Conservation (phyloP, 164 flowering plant genomes). For the Sedum album region DNA sequence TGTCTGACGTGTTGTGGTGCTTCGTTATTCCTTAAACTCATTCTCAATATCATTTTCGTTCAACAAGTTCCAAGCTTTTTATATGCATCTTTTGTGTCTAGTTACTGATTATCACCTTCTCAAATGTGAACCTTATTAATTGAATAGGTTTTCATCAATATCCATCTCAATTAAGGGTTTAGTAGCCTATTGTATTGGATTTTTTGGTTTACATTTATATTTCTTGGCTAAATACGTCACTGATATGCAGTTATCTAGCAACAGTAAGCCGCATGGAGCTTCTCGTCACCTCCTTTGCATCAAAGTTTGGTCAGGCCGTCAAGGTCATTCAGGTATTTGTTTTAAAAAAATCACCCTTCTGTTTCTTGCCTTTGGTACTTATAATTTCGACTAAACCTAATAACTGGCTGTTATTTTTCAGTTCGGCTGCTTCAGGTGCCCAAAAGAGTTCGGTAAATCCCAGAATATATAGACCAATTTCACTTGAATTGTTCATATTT, state of each 20-base stretch:
- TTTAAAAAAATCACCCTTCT: neutral
- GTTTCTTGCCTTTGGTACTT: neutral
- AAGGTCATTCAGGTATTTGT: slow-evolving; percentile 58
- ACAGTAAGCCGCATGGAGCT: slow-evolving; percentile 23
- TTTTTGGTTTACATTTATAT: neutral
- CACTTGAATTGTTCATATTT: neutral
- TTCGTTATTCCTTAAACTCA: neutral
- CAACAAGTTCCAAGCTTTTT: no score
- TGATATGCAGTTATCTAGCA: slow-evolving; percentile 37
- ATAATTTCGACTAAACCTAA: neutral
- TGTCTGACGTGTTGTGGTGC: neutral
- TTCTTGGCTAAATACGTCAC: neutral
- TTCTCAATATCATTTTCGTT: no score
- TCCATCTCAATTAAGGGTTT: neutral
- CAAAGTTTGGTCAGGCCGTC: slow-evolving; percentile 17
- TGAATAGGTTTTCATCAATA: no score
- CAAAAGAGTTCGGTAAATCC: neutral
- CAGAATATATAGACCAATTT: neutral
- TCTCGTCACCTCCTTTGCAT: slow-evolving; percentile 11
- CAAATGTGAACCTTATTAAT: neutral
- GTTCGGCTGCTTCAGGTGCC: slow-evolving; percentile 1
- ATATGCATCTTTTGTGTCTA: neutral
- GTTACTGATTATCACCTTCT: neutral
- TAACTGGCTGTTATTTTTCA: neutral
- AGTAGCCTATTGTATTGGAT: neutral